phyloP scores from a whole-genome alignment of 2,329 filamentous ascomycete genomes.

The Penicillium expansum region DNA sequence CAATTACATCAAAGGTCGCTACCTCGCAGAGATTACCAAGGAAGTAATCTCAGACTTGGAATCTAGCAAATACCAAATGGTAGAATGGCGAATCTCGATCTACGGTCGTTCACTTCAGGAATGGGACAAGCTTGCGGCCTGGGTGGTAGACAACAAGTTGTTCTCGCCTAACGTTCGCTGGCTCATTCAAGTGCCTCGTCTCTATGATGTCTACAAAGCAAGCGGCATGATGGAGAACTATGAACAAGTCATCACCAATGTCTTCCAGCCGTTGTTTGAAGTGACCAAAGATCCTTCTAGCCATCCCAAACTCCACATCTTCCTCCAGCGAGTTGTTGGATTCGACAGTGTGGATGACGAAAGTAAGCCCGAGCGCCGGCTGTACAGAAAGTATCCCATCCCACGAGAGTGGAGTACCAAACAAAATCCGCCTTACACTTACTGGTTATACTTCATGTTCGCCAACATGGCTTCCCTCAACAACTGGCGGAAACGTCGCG shows the following conservation, averaged over 20 bases:
- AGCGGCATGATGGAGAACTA: constrained; percentile 83
- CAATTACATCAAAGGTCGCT: constrained; percentile 93
- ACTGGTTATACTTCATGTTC: constrained; percentile 98
- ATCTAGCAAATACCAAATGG: constrained; percentile 99
- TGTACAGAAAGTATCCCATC: constrained; percentile 94
- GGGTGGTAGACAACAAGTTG: constrained; percentile 97
- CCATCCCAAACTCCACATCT: constrained; percentile 90
- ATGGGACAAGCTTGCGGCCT: constrained; percentile 96
- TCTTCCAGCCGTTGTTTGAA: constrained; percentile 92
- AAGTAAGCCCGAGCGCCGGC: constrained; percentile 88
- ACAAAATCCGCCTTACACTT: constrained; percentile 97
- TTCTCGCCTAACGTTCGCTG: constrained; percentile 97
- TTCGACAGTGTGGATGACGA: constrained; percentile 98
- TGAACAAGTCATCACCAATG: constrained; percentile 83
- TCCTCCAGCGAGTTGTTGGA: constrained; percentile 90
- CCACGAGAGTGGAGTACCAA: constrained; percentile 85
- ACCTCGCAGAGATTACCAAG: constrained; percentile 94
- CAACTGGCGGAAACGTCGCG: constrained; percentile 81
- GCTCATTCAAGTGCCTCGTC: constrained; percentile 90
- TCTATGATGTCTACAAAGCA: constrained; percentile 95
- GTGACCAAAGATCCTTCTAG: constrained; percentile 82
- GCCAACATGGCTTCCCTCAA: constrained; percentile 93
- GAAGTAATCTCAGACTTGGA: constrained; percentile 97
- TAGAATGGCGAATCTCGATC: constrained; percentile 97
- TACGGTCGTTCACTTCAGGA: constrained; percentile 90